A percentile compares a stretch with the other conserved stretches of the same genome.
Evolutionary conservation across 208 protist genomes (phyloP).

Genomic region (Trypanosoma melophagium): DNA sequence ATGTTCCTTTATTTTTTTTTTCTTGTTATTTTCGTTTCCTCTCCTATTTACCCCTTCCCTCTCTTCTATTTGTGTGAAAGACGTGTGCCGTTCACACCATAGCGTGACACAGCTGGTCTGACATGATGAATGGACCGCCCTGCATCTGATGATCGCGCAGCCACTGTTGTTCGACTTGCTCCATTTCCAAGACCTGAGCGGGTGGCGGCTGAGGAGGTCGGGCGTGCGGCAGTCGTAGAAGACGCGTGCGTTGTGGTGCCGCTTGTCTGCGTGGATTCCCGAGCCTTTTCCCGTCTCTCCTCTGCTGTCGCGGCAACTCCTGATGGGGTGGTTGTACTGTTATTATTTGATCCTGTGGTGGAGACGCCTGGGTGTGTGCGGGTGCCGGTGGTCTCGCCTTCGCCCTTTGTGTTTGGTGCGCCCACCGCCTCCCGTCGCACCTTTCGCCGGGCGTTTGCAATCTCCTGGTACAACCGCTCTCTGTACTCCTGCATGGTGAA

Average conservation of each 20-base stretch:
- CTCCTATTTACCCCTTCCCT: no score
- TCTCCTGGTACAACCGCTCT: constrained; percentile 90
- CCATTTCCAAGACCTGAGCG: constrained; percentile 6
- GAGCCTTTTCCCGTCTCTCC: constrained; percentile 13
- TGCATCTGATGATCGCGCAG: constrained; percentile 8
- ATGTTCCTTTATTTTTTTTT: no score
- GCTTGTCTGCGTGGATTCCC: background rate
- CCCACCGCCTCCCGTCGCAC: constrained; percentile 20
- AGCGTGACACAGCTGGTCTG: constrained; percentile 12
- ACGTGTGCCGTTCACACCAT: constrained; percentile 9
- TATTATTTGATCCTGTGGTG: background rate
- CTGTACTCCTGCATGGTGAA: constrained; percentile 93
- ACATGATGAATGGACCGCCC: constrained; percentile 4
- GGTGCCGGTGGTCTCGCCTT: background rate
- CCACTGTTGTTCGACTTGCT: constrained; percentile 14
- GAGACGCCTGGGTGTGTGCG: background rate
- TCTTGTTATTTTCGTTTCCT: background rate
- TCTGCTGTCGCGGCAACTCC: constrained; percentile 14
- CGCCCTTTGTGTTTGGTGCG: background rate
- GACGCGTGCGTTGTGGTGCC: constrained; percentile 10
- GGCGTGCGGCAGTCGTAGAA: constrained; percentile 12
- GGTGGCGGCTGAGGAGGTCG: constrained; percentile 14
- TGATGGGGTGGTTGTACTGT: constrained; percentile 4
- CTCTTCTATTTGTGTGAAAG: constrained; percentile 13
- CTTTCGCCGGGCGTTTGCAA: constrained; percentile 50